Evolutionary conservation across 352 stramenopile genomes (phyloP).

Genomic region (Globisporangium perplexum): DNA sequence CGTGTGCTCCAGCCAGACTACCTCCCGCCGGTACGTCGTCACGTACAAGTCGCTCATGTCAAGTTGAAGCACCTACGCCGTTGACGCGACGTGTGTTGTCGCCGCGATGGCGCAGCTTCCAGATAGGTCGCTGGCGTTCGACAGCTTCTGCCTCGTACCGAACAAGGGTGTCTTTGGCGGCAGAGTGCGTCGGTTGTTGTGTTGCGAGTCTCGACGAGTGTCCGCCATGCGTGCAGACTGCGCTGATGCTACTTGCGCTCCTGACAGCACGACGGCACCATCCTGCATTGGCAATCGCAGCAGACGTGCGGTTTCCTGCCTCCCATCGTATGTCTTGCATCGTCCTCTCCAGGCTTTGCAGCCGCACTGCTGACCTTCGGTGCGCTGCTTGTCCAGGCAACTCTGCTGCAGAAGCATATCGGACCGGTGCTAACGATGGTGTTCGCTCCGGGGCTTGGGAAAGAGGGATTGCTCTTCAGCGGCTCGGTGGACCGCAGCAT

Average conservation of each 20-base stretch:
- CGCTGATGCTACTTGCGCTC: neutral
- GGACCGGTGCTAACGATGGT: slow-evolving; percentile 48
- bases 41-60: neutral
- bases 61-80: neutral
- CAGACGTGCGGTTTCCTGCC: slow-evolving; percentile 36
- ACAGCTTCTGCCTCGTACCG: slow-evolving; percentile 34
- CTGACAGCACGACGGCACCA: slow-evolving; percentile 49
- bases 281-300: slow-evolving; percentile 54
- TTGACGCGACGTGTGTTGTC: neutral
- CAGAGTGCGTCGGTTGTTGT: slow-evolving; percentile 36
- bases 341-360: neutral
- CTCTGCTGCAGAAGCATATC: slow-evolving; percentile 38
- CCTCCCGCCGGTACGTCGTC: slow-evolving; percentile 14
- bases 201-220: neutral
- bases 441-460: slow-evolving; percentile 32
- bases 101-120: slow-evolving; percentile 19
- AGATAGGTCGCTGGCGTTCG: slow-evolving; percentile 28
- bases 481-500: slow-evolving; percentile 63
- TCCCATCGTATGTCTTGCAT: slow-evolving; percentile 24
- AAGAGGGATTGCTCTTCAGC: slow-evolving; percentile 53
- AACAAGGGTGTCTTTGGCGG: slow-evolving; percentile 54
- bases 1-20: slow-evolving; percentile 22
- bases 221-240: neutral
- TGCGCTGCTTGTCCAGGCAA: slow-evolving; percentile 18
- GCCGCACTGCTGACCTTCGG: neutral